Evolutionary conservation across 2,329 filamentous ascomycete species (phyloP).

Genomic region (Ophiosphaerella narmari): DNA sequence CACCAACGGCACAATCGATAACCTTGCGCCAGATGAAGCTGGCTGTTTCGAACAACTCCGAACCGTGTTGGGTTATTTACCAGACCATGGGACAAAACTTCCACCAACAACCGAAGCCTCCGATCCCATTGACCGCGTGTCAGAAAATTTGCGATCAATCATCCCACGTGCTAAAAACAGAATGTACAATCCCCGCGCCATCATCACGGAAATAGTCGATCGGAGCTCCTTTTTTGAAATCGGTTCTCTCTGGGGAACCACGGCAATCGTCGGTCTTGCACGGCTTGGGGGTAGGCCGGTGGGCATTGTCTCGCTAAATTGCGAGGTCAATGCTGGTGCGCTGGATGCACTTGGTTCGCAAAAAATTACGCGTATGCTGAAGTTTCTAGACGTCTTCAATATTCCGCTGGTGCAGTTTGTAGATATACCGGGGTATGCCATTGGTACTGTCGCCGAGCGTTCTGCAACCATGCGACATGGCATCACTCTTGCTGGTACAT

Average conservation of each 20-base stretch:
- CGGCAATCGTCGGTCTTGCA: conserved; percentile 65
- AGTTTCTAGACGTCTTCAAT: conserved; percentile 69
- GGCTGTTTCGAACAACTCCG: conserved; percentile 66
- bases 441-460: conserved; percentile 66
- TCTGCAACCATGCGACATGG: conserved; percentile 69
- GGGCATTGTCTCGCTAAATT: conserved; percentile 64
- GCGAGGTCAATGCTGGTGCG: conserved; percentile 64
- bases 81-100: conserved; percentile 60
- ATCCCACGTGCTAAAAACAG: conserved; percentile 62
- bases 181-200: conserved; percentile 64
- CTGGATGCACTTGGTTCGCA: conserved; percentile 65
- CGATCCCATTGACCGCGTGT: conserved; percentile 58
- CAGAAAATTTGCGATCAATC: conserved; percentile 57
- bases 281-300: conserved; percentile 61
- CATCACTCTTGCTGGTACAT: conserved; percentile 63
- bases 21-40: conserved; percentile 63
- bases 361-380: conserved; percentile 64
- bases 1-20: conserved; percentile 69
- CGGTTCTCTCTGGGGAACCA: conserved; percentile 65
- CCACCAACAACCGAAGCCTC: conserved; percentile 55
- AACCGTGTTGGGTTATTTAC: conserved; percentile 61
- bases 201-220: conserved; percentile 64
- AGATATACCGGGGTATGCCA: conserved; percentile 65
- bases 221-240: conserved; percentile 66
- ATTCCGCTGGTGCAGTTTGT: conserved; percentile 67